Evolutionary conservation across 164 flowering plant species (phyloP).

Genomic region (Vitis labrusca): DNA sequence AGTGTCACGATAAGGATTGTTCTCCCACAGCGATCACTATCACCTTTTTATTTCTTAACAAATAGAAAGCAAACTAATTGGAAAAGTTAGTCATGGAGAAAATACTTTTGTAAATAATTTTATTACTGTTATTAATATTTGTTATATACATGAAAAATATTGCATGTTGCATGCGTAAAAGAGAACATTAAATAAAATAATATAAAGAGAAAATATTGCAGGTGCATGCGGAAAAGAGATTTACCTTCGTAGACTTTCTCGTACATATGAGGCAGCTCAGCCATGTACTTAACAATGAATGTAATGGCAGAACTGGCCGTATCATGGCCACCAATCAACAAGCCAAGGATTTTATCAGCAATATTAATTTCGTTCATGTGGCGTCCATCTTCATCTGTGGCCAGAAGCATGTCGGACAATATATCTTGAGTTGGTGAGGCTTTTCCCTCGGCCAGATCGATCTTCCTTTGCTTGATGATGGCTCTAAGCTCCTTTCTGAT

Average conservation of each 20-base stretch:
- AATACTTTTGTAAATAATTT: no score
- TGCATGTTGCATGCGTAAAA: no score
- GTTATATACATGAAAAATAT: no score
- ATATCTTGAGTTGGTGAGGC: constrained; percentile 6
- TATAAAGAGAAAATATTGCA: no score
- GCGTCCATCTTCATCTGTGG: not conserved
- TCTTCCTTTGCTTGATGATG: constrained; percentile 2
- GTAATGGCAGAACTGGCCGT: constrained; percentile 7
- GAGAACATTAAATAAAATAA: no score
- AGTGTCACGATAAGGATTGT: no score
- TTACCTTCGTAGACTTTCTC: constrained; percentile 1
- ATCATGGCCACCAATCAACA: constrained; percentile 10
- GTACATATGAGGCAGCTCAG: constrained; percentile 13
- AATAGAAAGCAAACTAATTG: no score
- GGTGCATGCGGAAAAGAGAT: no score
- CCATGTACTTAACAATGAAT: constrained; percentile 7
- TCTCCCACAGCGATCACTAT: no score
- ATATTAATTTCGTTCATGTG: constrained; percentile 4
- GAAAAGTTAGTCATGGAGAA: no score
- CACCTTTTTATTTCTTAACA: no score
- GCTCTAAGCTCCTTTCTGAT: not conserved
- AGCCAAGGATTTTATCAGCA: constrained; percentile 1
- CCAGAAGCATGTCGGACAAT: constrained; percentile 4
- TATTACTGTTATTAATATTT: no score
- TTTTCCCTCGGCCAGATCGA: not conserved